These are phyloP conservation scores for Trichoderma endophyticum DNA, from an alignment of 2,329 filamentous ascomycete species.

Conservation along the genomic window DNA sequence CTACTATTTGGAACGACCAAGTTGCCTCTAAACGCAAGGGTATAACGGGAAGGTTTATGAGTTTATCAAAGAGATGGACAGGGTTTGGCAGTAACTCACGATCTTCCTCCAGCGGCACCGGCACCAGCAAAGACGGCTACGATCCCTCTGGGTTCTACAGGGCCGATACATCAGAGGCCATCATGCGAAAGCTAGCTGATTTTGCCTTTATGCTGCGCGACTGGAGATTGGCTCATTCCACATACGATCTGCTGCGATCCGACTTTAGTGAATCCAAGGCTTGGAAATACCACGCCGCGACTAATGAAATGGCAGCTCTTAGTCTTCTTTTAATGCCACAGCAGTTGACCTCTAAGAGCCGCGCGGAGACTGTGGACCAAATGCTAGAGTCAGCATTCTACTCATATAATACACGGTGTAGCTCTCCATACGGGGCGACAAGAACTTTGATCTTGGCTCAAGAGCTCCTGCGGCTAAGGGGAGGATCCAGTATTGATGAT, in stretches of 20 bases:
- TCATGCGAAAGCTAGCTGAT: constrained; percentile 90
- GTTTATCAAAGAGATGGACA: constrained; percentile 84
- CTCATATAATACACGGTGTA: constrained; percentile 85
- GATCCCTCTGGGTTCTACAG: constrained; percentile 78
- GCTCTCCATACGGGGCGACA: constrained; percentile 73
- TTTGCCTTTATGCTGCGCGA: constrained; percentile 97
- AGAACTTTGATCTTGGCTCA: constrained; percentile 72
- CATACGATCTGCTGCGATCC: constrained; percentile 82
- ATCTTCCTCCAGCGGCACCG: constrained; percentile 52
- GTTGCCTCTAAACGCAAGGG: constrained; percentile 87
- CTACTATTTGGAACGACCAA: constrained; percentile 95
- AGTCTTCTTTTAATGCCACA: constrained; percentile 76
- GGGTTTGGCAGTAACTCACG: constrained; percentile 70
- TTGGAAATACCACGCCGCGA: constrained; percentile 90
- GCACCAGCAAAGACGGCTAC: constrained; percentile 64
- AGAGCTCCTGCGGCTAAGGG: constrained; percentile 78
- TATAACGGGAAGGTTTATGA: constrained; percentile 90
- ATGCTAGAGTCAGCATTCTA: constrained; percentile 90
- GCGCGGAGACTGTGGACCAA: constrained; percentile 77
- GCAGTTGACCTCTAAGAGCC: constrained; percentile 67
- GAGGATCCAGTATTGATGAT: constrained; percentile 77
- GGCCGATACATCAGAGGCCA: constrained; percentile 79
- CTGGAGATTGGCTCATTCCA: constrained; percentile 88
- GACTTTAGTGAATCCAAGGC: constrained; percentile 96
- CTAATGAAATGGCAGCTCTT: constrained; percentile 91